These are phyloP conservation scores for Saccharomyces hybrid DNA, from an alignment of 1,139 yeast species.

Conservation along the genomic window DNA sequence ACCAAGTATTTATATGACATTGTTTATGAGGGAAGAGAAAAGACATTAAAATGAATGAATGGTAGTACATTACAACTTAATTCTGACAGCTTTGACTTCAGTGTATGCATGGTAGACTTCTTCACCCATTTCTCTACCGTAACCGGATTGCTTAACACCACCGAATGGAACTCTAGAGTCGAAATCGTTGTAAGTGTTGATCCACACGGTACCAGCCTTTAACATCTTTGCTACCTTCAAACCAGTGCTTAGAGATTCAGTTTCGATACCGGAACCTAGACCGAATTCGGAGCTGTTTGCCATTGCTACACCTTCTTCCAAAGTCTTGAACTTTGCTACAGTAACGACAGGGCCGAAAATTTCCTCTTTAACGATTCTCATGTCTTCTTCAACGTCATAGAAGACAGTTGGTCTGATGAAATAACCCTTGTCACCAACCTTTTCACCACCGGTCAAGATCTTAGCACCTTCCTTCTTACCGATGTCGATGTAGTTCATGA, in stretches of 20 bases:
- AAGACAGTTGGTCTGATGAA: conserved; percentile 69
- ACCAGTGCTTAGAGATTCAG: conserved; percentile 46
- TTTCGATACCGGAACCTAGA: conserved; percentile 75
- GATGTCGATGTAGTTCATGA: conserved; percentile 58
- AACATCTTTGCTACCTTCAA: conserved; percentile 52
- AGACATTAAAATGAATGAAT: background rate
- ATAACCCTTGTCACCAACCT: conserved; percentile 48
- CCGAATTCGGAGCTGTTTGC: conserved; percentile 71
- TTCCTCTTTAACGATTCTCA: conserved; percentile 63
- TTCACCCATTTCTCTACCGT: conserved; percentile 75
- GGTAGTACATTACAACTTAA: conserved; percentile 26
- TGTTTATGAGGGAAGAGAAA: background rate
- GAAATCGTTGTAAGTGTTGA: conserved; percentile 70
- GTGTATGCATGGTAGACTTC: conserved; percentile 68
- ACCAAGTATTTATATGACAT: background rate
- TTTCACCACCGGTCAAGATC: conserved; percentile 62
- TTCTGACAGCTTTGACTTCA: conserved; percentile 66
- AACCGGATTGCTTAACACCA: conserved; percentile 69
- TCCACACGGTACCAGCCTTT: conserved; percentile 70
- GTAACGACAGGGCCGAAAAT: conserved; percentile 74
- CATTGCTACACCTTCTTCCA: conserved; percentile 54
- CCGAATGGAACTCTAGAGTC: conserved; percentile 70
- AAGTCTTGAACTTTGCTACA: conserved; percentile 52
- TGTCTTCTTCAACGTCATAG: conserved; percentile 55
- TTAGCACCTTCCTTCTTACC: conserved; percentile 70